A percentile compares a stretch with the other conserved stretches of the same genome.
Conservation (phyloP, 441 rosid genomes). For the Corymbia calophylla region DNA sequence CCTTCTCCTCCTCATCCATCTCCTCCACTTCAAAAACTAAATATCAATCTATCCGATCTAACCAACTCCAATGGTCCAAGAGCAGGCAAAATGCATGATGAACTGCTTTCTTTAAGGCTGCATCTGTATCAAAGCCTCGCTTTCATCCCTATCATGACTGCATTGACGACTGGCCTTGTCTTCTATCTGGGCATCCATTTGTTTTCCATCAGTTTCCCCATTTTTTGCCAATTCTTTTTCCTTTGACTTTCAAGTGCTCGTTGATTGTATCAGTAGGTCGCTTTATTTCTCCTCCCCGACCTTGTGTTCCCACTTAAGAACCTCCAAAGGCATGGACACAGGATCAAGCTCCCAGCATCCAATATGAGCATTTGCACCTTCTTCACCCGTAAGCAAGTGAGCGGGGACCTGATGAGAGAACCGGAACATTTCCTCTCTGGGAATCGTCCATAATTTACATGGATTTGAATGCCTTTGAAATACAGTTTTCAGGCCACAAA, state of each 20-base stretch:
- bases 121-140: constrained; percentile 22
- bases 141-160: background rate
- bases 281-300: background rate
- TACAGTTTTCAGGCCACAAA: constrained; percentile 24
- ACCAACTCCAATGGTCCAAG: background rate
- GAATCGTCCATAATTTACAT: constrained; percentile 9
- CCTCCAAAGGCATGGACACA: constrained; percentile 28
- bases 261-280: background rate
- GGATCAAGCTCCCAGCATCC: constrained; percentile 39
- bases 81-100: background rate
- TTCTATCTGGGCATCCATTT: background rate
- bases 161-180: background rate
- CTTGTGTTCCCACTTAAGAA: constrained; percentile 17
- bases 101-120: background rate
- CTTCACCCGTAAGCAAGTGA: constrained; percentile 24
- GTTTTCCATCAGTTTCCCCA: constrained; percentile 3
- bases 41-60: background rate
- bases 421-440: constrained; percentile 25
- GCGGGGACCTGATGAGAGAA: constrained; percentile 37
- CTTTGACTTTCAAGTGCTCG: background rate
- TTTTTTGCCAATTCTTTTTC: background rate
- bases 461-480: constrained; percentile 7
- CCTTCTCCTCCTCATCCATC: background rate
- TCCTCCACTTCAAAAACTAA: background rate
- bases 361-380: constrained; percentile 20